phyloP scores from a whole-genome alignment of 805 yeast species.

The Starmerella bombi region DNA sequence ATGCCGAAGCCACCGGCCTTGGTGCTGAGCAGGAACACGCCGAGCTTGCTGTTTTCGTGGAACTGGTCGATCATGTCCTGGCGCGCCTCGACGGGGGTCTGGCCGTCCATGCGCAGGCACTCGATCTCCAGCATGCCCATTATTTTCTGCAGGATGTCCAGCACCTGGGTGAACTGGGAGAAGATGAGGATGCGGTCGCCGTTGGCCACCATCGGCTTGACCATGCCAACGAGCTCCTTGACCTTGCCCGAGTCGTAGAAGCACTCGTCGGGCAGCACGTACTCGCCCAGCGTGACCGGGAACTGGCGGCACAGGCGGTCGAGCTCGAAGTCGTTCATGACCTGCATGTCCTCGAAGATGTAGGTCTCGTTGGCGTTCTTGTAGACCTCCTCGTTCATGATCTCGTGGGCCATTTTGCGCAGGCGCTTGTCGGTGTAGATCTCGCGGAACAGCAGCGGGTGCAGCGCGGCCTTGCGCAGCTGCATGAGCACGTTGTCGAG shows the following conservation, averaged over 20 bases:
- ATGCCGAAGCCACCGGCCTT: slow-evolving; percentile 99
- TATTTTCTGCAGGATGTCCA: slow-evolving; percentile 74
- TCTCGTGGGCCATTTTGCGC: slow-evolving; percentile 56
- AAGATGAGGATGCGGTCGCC: slow-evolving; percentile 66
- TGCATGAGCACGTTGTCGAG: slow-evolving; percentile 71
- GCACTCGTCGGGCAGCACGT: slow-evolving; percentile 39
- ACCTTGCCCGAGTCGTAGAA: slow-evolving; percentile 71
- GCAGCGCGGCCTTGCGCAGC: slow-evolving; percentile 82
- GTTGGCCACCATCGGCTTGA: slow-evolving; percentile 41
- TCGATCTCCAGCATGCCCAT: slow-evolving; percentile 50
- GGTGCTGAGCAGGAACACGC: slow-evolving; percentile 79
- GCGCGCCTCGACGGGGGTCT: slow-evolving; percentile 81
- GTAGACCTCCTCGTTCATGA: slow-evolving; percentile 72
- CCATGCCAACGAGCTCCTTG: slow-evolving; percentile 38
- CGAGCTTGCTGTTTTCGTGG: slow-evolving; percentile 67
- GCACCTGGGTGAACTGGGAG: slow-evolving; percentile 82
- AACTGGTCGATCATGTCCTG: slow-evolving; percentile 84
- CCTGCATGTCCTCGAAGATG: slow-evolving; percentile 87
- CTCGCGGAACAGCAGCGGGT: slow-evolving; percentile 71
- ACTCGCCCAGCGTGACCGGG: slow-evolving; percentile 46
- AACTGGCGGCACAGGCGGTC: slow-evolving; percentile 60
- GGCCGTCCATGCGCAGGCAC: slow-evolving; percentile 84
- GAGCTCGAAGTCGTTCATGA: slow-evolving; percentile 85
- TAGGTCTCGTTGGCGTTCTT: slow-evolving; percentile 59
- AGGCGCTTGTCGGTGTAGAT: slow-evolving; percentile 45